These are phyloP conservation scores for Penicillium occitanis DNA, from an alignment of 2,329 filamentous ascomycete species.

Conservation along the genomic window DNA sequence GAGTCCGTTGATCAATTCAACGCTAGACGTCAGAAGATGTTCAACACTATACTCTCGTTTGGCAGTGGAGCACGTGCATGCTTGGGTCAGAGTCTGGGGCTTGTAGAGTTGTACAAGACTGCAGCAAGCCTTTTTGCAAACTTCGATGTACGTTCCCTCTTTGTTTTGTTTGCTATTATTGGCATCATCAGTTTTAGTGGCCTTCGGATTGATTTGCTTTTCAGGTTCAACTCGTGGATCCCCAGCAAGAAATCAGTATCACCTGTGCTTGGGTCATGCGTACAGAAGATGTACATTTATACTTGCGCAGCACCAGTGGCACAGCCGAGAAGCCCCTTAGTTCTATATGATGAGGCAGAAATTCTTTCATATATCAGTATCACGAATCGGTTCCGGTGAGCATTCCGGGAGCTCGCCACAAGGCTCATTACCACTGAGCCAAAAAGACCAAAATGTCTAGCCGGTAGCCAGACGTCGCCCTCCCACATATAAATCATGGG, in stretches of 20 bases:
- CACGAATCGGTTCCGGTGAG: background rate
- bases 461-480: background rate
- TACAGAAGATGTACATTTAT: conserved; percentile 16
- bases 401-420: background rate
- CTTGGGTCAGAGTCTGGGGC: conserved; percentile 23
- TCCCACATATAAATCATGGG: background rate
- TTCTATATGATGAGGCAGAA: background rate
- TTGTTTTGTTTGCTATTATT: background rate
- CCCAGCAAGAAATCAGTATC: conserved; percentile 38
- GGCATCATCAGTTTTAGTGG: background rate
- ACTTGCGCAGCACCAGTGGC: conserved; percentile 7
- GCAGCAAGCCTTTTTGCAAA: conserved; percentile 37
- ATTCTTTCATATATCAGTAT: background rate
- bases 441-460: background rate
- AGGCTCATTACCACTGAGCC: background rate
- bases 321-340: background rate
- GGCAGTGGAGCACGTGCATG: conserved; percentile 26
- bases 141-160: conserved; percentile 42
- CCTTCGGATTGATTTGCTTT: background rate
- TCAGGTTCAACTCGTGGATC: conserved; percentile 37
- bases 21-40: conserved; percentile 25
- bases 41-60: conserved; percentile 26
- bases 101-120: conserved; percentile 28
- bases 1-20: conserved; percentile 23
- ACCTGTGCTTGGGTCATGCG: conserved; percentile 43